Percentiles rank a stretch among this genome's conserved stretches.
phyloP scores from a whole-genome alignment of 2,329 filamentous ascomycete genomes.

The Hymenoscyphus repandus region DNA sequence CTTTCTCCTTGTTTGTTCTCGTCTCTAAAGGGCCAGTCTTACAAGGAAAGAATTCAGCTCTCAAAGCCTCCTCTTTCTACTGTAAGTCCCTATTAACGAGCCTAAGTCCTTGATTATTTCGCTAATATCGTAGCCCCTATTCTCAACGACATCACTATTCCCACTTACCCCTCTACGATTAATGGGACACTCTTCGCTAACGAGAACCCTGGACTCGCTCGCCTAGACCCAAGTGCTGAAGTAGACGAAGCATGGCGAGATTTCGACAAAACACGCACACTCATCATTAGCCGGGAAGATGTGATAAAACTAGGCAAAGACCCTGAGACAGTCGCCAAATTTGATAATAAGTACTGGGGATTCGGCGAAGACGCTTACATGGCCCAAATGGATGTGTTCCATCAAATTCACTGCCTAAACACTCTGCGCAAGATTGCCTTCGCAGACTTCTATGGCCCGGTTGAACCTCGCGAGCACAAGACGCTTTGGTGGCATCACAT shows the following conservation, averaged over 20 bases:
- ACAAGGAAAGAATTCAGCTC: not conserved
- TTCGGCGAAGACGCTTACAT: not conserved
- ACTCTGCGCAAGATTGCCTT: not conserved
- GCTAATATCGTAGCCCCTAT: not conserved
- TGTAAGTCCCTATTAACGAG: not conserved
- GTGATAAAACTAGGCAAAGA: not conserved
- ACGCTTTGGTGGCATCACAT: constrained; percentile 19
- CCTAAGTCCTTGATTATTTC: not conserved
- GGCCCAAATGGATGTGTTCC: not conserved
- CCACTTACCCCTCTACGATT: not conserved
- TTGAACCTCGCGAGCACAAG: not conserved
- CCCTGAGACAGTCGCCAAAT: not conserved
- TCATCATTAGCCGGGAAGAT: not conserved
- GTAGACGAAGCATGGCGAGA: not conserved
- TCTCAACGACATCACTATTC: not conserved
- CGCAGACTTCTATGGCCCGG: not conserved
- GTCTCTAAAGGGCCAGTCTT: not conserved
- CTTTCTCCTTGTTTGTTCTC: not conserved
- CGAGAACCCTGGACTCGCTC: not conserved
- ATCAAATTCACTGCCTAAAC: not conserved
- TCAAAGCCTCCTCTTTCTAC: not conserved
- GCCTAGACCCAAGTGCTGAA: not conserved
- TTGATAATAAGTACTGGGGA: not conserved
- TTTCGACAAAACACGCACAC: not conserved
- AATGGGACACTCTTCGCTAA: not conserved